These are phyloP conservation scores for Karstenula rhodostoma DNA, from an alignment of 2,329 filamentous ascomycete genomes.

Conservation along the genomic window DNA sequence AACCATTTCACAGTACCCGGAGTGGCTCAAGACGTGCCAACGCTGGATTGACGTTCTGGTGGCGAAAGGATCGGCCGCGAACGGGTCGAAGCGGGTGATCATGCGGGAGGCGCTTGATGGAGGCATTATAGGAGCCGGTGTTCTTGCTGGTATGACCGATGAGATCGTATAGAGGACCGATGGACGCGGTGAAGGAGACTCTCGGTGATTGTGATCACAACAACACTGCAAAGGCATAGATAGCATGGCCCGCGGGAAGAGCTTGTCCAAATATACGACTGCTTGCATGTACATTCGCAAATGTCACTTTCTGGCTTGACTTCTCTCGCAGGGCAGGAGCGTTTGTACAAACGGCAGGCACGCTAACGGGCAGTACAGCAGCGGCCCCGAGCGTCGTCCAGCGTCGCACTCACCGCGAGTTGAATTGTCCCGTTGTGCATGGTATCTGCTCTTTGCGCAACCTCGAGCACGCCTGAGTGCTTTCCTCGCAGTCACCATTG, in stretches of 20 bases:
- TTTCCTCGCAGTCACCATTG: background rate
- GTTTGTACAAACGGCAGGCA: conserved; percentile 7
- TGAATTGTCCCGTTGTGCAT: background rate
- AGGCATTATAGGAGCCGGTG: conserved; percentile 64
- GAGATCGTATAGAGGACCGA: conserved; percentile 30
- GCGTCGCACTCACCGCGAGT: background rate
- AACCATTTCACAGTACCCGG: conserved; percentile 80
- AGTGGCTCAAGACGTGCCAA: conserved; percentile 76
- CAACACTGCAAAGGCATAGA: background rate
- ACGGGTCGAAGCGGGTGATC: conserved; percentile 56
- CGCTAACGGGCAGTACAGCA: background rate
- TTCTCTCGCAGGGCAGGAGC: background rate
- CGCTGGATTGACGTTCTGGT: conserved; percentile 68
- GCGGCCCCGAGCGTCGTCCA: background rate
- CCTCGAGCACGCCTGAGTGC: background rate
- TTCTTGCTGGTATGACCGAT: conserved; percentile 58
- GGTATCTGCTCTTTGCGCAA: background rate
- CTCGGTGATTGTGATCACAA: background rate
- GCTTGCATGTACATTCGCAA: background rate
- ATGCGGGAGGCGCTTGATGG: conserved; percentile 62
- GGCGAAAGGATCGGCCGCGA: conserved; percentile 51
- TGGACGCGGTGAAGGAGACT: background rate
- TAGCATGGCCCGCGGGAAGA: background rate
- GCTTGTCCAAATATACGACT: background rate
- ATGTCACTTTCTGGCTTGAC: background rate